Base-by-base conservation (phyloP, 2,329 filamentous ascomycete species). In the Pestalotiopsis sp. region DNA sequence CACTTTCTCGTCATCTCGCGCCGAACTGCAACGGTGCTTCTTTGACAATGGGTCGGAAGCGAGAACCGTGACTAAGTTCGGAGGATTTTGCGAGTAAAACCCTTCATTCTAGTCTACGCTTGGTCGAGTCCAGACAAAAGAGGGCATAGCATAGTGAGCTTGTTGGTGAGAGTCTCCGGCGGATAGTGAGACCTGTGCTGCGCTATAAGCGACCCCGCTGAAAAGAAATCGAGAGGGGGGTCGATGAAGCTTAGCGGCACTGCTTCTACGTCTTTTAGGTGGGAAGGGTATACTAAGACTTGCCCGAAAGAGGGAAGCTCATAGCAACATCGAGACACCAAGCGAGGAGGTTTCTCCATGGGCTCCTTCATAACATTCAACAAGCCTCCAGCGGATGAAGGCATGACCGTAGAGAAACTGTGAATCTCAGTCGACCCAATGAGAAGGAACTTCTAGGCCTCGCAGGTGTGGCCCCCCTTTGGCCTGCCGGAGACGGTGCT, bases 341-440 rank as follows among this genome's bases (percentile, higher is more conserved):
- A 45, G 17, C 14, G 20, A 20, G 14, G 20, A 52, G 17, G 45
- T 52, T n/a, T 20, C 45, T n/a, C 73, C 79, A 74, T 84, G 84
- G 83, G 82, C 82, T 77, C 78, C 77, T 81, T 78, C 75, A 77
- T 78, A 52, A 9, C 45, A 52, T 52, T 77, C 83, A 80, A 79
- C 81, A 80, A 81, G 80, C 78, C 79, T 77, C 80, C 76, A 77
- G 81, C 83, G 83, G 82, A 82, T 82, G 81, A 83, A 82, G 81
- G 83, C 84, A 85, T 86, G 83, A 82, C 83, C 81, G 83, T 84
- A 83, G 82, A 82, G 77, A 78, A 81, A 49, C 77, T 79, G 75
- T 73, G 76, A 77, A 74, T 68, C 70, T 17, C 17, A 68, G 70
- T 73, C 70, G 72, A 73, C 71, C 83, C 83, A 85, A 84, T 83